phyloP scores from a whole-genome alignment of 768 basidiomycete species.

The Tremella mesenterica region DNA sequence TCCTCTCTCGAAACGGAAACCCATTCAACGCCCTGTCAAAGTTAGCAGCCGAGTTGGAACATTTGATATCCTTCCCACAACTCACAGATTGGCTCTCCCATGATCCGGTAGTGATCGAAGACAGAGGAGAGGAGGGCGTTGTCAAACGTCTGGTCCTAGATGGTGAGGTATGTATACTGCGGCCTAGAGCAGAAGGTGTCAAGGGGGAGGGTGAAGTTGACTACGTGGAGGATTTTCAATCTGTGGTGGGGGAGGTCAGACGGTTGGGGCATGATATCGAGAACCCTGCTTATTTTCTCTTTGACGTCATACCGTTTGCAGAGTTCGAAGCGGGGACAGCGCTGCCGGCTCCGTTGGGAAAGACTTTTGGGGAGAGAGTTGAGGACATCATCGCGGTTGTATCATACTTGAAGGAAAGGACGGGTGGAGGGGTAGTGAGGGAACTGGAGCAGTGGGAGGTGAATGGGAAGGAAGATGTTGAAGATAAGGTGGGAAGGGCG shows the following conservation, averaged over 20 bases:
- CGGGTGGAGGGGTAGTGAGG: conserved; percentile 9
- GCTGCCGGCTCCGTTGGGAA: conserved; percentile 2
- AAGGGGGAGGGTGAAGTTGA: conserved; percentile 4
- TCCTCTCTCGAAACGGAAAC: conserved; percentile 35
- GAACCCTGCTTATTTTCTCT: conserved; percentile 28
- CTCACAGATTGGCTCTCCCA: conserved; percentile 14
- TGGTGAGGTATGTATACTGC: conserved; percentile 41
- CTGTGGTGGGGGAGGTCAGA: conserved; percentile 31
- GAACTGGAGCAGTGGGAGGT: conserved; percentile 29
- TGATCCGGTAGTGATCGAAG: conserved; percentile 10
- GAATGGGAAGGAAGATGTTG: conserved; percentile 15
- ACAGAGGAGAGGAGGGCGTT: conserved; percentile 4
- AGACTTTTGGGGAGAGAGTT: conserved; percentile 27
- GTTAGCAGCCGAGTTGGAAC: conserved; percentile 18
- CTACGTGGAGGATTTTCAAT: conserved; percentile 34
- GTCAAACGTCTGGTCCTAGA: conserved; percentile 39
- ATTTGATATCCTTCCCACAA: conserved; percentile 10
- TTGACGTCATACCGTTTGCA: conserved; percentile 29
- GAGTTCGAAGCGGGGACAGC: conserved; percentile 10
- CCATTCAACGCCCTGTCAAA: conserved; percentile 24
- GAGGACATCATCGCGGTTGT: conserved; percentile 17
- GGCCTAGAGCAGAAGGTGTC: not conserved
- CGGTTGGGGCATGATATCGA: conserved; percentile 12
- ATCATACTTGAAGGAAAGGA: conserved; percentile 17
- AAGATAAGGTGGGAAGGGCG: conserved; percentile 32